These are phyloP conservation scores for Coelastrella sp. DNA, from an alignment of 139 green algal species.

Conservation along the genomic window DNA sequence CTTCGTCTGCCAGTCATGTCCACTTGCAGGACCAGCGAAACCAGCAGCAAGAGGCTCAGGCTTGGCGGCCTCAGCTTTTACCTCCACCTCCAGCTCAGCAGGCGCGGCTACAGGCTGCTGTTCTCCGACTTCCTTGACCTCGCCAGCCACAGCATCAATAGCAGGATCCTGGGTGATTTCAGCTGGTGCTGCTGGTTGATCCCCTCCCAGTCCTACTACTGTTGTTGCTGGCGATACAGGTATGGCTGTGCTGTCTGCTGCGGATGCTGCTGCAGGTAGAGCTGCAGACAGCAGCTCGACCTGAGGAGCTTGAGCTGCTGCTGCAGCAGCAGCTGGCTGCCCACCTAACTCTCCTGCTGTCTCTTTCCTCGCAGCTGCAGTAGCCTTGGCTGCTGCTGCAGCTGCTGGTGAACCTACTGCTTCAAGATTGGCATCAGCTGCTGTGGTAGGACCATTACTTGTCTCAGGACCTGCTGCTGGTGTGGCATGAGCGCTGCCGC, in stretches of 20 bases:
- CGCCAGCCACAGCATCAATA: neutral
- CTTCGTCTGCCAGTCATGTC: conserved; percentile 14
- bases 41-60: neutral
- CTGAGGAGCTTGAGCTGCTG: neutral
- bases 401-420: conserved; percentile 24
- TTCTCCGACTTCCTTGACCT: neutral
- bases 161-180: neutral
- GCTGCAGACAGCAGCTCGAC: neutral
- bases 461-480: neutral
- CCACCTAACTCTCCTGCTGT: neutral
- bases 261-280: neutral
- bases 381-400: neutral
- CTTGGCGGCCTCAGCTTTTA: neutral
- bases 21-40: neutral
- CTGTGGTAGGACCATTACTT: neutral
- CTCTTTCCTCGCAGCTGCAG: neutral
- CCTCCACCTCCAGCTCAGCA: neutral
- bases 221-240: neutral
- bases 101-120: neutral
- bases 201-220: conserved; percentile 3
- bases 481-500: neutral
- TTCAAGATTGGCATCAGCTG: neutral
- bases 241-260: neutral
- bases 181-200: neutral
- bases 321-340: neutral